Conservation (phyloP, 495 filamentous ascomycete genomes). For the Darksidea phi region DNA sequence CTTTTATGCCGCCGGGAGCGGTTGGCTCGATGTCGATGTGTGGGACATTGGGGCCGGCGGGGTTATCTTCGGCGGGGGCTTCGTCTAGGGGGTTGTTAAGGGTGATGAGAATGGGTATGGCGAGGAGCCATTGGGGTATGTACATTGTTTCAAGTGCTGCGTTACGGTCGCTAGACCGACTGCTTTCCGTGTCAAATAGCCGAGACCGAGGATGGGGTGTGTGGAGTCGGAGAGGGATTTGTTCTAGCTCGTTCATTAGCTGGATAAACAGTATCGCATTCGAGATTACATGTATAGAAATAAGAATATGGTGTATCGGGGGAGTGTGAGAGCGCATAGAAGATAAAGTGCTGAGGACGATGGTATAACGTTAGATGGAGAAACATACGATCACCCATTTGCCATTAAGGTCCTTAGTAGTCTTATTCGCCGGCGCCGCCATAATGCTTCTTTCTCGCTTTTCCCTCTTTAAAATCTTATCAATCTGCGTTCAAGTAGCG, state of each 20-base stretch:
- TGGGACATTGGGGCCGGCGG: slow-evolving; percentile 43
- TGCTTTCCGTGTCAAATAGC: slow-evolving; percentile 78
- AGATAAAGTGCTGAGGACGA: background rate
- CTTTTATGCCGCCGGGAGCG: slow-evolving; percentile 70
- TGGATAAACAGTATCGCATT: too few relatives aligned
- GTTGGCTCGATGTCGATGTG: slow-evolving; percentile 83
- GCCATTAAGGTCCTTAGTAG: slow-evolving; percentile 70
- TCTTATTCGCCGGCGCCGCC: slow-evolving; percentile 76
- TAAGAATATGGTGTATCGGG: too few relatives aligned
- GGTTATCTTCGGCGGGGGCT: slow-evolving; percentile 17
- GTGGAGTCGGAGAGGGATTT: slow-evolving; percentile 70
- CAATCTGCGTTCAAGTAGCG: background rate
- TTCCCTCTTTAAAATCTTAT: background rate
- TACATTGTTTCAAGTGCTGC: slow-evolving; percentile 45
- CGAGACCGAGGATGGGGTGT: slow-evolving; percentile 73
- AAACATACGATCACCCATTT: slow-evolving; percentile 72
- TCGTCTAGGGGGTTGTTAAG: slow-evolving; percentile 28
- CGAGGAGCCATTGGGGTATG: background rate
- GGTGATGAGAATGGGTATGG: slow-evolving; percentile 51
- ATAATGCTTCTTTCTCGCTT: slow-evolving; percentile 50
- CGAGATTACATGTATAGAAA: too few relatives aligned
- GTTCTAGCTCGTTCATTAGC: slow-evolving; percentile 56
- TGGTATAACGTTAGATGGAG: background rate
- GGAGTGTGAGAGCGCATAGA: background rate
- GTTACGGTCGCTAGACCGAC: slow-evolving; percentile 71